Evolutionary conservation across 2,329 filamentous ascomycete species (phyloP).

Genomic region (Nigrograna mackinnonii): DNA sequence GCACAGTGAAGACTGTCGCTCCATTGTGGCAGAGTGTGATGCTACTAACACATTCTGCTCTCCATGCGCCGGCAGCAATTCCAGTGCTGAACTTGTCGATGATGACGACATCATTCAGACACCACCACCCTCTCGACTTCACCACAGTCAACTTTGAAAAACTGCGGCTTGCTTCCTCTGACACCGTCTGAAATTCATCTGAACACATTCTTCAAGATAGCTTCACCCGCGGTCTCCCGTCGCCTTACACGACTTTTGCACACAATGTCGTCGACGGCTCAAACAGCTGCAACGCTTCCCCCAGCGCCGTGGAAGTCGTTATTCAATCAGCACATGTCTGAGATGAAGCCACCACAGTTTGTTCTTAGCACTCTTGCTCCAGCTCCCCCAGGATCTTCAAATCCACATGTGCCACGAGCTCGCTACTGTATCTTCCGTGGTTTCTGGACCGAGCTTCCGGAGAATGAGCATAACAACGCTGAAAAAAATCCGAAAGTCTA

Average conservation of each 20-base stretch:
- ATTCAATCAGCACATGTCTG: constrained; percentile 54
- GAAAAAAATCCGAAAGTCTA: constrained; percentile 71
- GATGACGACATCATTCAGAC: neutral
- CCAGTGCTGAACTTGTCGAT: neutral
- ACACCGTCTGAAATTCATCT: too few relatives aligned
- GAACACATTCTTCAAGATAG: constrained; percentile 40
- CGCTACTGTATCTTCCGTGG: constrained; percentile 85
- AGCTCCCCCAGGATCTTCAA: constrained; percentile 44
- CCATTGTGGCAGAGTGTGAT: too few relatives aligned
- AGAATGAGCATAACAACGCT: constrained; percentile 73
- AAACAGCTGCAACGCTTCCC: constrained; percentile 35
- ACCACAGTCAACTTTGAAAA: too few relatives aligned
- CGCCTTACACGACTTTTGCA: constrained; percentile 46
- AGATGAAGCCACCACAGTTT: constrained; percentile 54
- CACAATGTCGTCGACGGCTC: constrained; percentile 52
- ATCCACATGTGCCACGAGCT: constrained; percentile 57
- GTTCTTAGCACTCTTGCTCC: constrained; percentile 54
- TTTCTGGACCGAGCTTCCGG: constrained; percentile 75
- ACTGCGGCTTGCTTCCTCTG: too few relatives aligned
- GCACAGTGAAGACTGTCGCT: too few relatives aligned
- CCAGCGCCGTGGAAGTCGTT: constrained; percentile 56
- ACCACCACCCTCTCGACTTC: neutral
- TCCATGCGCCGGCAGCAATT: constrained; percentile 1
- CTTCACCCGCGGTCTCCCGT: constrained; percentile 34
- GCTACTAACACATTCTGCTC: too few relatives aligned